Base-by-base conservation (phyloP, 768 basidiomycete genomes). In the Suillus subalutaceus region DNA sequence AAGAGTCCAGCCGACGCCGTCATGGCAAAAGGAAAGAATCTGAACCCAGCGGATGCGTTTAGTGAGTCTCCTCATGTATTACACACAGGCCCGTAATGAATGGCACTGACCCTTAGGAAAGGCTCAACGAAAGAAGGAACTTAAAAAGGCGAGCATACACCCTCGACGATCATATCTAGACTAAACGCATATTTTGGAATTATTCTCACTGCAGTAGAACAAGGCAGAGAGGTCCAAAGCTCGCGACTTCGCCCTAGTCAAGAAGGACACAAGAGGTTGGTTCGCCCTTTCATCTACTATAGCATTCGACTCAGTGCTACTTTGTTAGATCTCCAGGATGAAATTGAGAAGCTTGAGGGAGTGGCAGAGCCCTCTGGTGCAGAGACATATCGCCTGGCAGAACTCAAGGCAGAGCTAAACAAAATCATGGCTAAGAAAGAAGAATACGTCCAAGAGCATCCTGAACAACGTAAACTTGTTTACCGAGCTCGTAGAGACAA, bases 11-110 rank as follows among this genome's bases (percentile, higher is more conserved):
- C 23, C 32, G 26, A 32, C 41, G 20, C 48, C 16, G 30, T 46
- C 57, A 95, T 96, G 94, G 89, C 86, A 15, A 97, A 96, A 79
- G 88, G 87, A 32, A 97, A 96, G 75, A 88, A 83, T 65, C 75
- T 89, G 66, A 99, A 99, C 75, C 97, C 97, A 32, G 97, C 93
- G n/a, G 97, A 99, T 75, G 90, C 97, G 0, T 91, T 83, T 77
- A 89, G 97, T 94, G 73, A 73, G 92, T 86, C 53, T 12, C 43
- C 38, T 41, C 40, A 13, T n/a, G 62, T n/a, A 50, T 37, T 26
- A 52, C 30, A 63, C 5, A 68, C 23, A 67, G 35, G 32, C 4
- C 50, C 6, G n/a, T 41, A 61, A 37, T 41, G 15, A 59, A 32
- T 70, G 62, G 56, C 40, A 64, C 37, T 30, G 4, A 55, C 37